Conservation (phyloP, 2,329 filamentous ascomycete genomes). For the Aspergillus calidoustus region DNA sequence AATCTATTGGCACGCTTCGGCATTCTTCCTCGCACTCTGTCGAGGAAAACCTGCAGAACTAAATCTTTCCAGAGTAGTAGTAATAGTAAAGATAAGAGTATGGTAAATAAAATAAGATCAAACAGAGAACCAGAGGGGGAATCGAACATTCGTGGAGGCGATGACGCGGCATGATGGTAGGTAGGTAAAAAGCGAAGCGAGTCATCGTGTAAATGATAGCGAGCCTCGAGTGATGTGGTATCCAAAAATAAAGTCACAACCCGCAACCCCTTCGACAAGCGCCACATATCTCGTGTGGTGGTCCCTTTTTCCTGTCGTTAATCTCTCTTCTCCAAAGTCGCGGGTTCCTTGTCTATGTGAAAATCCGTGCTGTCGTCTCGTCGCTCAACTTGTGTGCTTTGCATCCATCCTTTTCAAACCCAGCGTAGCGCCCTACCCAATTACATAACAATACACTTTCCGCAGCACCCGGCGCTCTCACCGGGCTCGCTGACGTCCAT, state of each 20-base stretch:
- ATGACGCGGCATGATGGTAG: conserved; percentile 38
- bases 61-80: conserved; percentile 33
- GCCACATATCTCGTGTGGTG: conserved; percentile 26
- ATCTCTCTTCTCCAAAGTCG: conserved; percentile 23
- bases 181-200: conserved; percentile 27
- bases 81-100: background rate
- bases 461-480: conserved; percentile 72
- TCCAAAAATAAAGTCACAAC: conserved; percentile 24
- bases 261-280: conserved; percentile 25
- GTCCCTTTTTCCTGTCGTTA: conserved; percentile 24
- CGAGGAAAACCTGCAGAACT: conserved; percentile 28
- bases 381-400: conserved; percentile 26
- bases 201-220: conserved; percentile 34
- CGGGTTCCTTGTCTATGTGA: conserved; percentile 21
- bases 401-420: conserved; percentile 21
- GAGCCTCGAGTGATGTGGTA: conserved; percentile 30
- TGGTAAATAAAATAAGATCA: conserved; percentile 26
- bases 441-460: conserved; percentile 82
- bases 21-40: conserved; percentile 30
- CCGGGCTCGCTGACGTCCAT: conserved; percentile 72
- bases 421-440: conserved; percentile 24
- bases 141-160: conserved; percentile 47
- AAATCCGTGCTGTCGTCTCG: conserved; percentile 26
- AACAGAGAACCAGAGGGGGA: conserved; percentile 43
- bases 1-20: conserved; percentile 36